A percentile compares a stretch with the other conserved stretches of the same genome.
These are phyloP conservation scores for Combretum micranthum DNA, from an alignment of 345 rosid genomes.

Conservation along the genomic window DNA sequence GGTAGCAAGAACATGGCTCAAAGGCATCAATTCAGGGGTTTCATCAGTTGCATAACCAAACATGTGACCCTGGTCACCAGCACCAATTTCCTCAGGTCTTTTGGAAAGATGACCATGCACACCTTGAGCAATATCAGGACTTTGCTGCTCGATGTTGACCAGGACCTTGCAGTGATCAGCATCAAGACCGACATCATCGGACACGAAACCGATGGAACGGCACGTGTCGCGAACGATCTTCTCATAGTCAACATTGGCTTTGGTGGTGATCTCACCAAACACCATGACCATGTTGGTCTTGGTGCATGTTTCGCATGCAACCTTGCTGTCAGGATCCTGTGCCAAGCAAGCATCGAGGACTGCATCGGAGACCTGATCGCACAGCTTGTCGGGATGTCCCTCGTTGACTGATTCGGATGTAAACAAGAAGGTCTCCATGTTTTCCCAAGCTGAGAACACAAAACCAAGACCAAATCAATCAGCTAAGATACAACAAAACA, in stretches of 20 bases:
- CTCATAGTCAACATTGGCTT: conserved; percentile 59
- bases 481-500: neutral
- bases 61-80: conserved; percentile 80
- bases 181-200: conserved; percentile 56
- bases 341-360: conserved; percentile 63
- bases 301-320: conserved; percentile 71
- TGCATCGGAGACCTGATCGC: conserved; percentile 69
- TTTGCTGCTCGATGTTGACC: conserved; percentile 65
- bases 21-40: conserved; percentile 67
- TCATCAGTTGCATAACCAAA: conserved; percentile 73
- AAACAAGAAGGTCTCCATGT: conserved; percentile 63
- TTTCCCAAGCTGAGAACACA: conserved; percentile 1
- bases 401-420: conserved; percentile 74
- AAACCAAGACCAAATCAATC: neutral
- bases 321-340: conserved; percentile 69
- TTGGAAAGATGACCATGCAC: conserved; percentile 67
- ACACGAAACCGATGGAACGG: conserved; percentile 52
- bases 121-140: conserved; percentile 71
- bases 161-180: conserved; percentile 66
- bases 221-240: conserved; percentile 63
- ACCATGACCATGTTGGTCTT: conserved; percentile 83
- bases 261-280: conserved; percentile 69
- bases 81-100: conserved; percentile 63
- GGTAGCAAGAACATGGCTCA: conserved; percentile 66
- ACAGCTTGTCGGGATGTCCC: conserved; percentile 78